Evolutionary conservation across 495 filamentous ascomycete genomes (phyloP).

Genomic region (Xylaria grammica): DNA sequence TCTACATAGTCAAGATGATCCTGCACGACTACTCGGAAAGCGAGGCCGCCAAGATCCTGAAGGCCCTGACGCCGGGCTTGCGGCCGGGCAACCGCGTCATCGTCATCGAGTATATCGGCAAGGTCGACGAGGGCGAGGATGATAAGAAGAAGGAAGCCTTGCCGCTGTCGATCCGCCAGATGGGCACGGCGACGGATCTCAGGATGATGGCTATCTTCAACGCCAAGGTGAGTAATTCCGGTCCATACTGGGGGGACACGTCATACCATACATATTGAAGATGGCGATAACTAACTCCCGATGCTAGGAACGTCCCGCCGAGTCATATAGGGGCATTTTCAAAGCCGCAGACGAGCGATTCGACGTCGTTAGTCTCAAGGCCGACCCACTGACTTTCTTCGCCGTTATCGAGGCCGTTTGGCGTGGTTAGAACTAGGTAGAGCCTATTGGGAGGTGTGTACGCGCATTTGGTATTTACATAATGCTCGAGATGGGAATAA

Average conservation of each 20-base stretch:
- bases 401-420: conserved; percentile 35
- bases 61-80: conserved; percentile 47
- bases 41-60: conserved; percentile 50
- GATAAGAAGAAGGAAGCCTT: conserved; percentile 26
- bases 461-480: conserved; percentile 52
- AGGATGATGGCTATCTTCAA: conserved; percentile 39
- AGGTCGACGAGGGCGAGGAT: conserved; percentile 27
- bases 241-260: no score
- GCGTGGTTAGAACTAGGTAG: conserved; percentile 25
- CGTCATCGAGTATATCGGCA: conserved; percentile 53
- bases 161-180: conserved; percentile 33
- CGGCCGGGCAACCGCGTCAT: conserved; percentile 47
- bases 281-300: neutral
- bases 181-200: conserved; percentile 36
- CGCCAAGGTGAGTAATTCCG: conserved; percentile 14
- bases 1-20: conserved; percentile 60
- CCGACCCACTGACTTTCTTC: conserved; percentile 32
- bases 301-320: conserved; percentile 31
- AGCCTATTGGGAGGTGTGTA: conserved; percentile 21
- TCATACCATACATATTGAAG: no score
- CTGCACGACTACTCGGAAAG: conserved; percentile 59
- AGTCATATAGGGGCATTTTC: conserved; percentile 37
- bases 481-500: no score
- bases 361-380: conserved; percentile 28
- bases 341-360: conserved; percentile 34